phyloP scores from a whole-genome alignment of 352 stramenopile species.

The Phytophthora meadii region DNA sequence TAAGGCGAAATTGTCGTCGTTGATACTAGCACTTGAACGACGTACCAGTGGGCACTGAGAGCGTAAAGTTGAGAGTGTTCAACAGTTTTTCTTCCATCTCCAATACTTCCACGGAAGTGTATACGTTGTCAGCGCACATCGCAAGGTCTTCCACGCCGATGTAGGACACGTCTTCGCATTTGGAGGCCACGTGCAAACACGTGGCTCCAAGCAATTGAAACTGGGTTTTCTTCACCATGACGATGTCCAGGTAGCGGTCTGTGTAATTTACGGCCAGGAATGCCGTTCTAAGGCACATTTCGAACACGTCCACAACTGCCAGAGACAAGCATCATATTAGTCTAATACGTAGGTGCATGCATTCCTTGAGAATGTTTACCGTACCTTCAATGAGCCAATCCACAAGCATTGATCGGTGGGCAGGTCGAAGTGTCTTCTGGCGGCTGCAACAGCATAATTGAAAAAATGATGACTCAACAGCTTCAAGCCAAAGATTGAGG shows the following conservation, averaged over 20 bases:
- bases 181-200: conserved; percentile 90
- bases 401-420: conserved; percentile 91
- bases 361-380: neutral
- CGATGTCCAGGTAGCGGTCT: conserved; percentile 87
- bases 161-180: conserved; percentile 93
- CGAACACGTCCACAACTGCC: conserved; percentile 91
- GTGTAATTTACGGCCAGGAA: conserved; percentile 93
- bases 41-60: conserved; percentile 88
- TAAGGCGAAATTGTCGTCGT: too few relatives aligned
- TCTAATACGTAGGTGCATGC: neutral
- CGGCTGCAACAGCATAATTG: conserved; percentile 44
- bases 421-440: conserved; percentile 82
- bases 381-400: conserved; percentile 93
- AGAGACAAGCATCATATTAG: conserved; percentile 4
- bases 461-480: conserved; percentile 8
- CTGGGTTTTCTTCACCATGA: conserved; percentile 89
- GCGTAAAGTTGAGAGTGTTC: conserved; percentile 92
- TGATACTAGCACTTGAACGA: neutral
- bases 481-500: neutral
- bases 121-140: conserved; percentile 93
- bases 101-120: conserved; percentile 89
- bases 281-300: conserved; percentile 91
- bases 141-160: conserved; percentile 92
- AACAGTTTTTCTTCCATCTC: conserved; percentile 93
- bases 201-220: conserved; percentile 92